Evolutionary conservation across 163 green algal genomes (phyloP).

Genomic region (Chlamydomonas reinhardtii): DNA sequence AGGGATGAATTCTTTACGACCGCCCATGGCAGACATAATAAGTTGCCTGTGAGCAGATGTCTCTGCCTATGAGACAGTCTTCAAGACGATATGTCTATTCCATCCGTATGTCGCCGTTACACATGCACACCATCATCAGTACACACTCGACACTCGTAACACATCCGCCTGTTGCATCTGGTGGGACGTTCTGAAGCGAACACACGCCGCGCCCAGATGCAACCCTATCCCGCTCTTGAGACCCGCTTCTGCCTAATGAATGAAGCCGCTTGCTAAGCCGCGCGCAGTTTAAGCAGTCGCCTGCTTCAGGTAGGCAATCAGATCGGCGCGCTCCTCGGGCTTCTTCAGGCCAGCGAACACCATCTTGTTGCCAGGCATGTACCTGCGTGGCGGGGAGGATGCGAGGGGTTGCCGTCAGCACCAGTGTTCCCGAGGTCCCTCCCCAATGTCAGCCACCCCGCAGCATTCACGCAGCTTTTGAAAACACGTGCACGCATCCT

Average conservation of each 20-base stretch:
- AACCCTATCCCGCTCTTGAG: neutral
- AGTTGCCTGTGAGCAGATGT: no score
- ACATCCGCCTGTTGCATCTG: neutral
- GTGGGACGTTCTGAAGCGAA: neutral
- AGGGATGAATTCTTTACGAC: no score
- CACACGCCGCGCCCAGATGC: neutral
- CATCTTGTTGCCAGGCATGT: slow-evolving; percentile 96
- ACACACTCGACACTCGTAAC: neutral
- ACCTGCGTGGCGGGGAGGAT: slow-evolving; percentile 28
- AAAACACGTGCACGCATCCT: no score
- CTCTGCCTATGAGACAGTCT: no score
- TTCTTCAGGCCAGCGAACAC: slow-evolving; percentile 99
- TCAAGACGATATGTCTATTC: no score
- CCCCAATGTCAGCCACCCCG: no score
- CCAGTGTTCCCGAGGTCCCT: no score
- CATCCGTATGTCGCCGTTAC: no score
- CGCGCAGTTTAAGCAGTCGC: neutral
- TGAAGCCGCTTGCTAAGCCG: neutral
- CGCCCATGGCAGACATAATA: no score
- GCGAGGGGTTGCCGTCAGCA: no score
- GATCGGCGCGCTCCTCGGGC: slow-evolving; percentile 87
- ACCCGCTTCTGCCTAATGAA: neutral
- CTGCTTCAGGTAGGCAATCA: slow-evolving; percentile 93
- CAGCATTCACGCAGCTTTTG: neutral
- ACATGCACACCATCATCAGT: neutral